Base-by-base conservation (phyloP, 2,329 filamentous ascomycete species). In the Endoconidiophora laricicola region DNA sequence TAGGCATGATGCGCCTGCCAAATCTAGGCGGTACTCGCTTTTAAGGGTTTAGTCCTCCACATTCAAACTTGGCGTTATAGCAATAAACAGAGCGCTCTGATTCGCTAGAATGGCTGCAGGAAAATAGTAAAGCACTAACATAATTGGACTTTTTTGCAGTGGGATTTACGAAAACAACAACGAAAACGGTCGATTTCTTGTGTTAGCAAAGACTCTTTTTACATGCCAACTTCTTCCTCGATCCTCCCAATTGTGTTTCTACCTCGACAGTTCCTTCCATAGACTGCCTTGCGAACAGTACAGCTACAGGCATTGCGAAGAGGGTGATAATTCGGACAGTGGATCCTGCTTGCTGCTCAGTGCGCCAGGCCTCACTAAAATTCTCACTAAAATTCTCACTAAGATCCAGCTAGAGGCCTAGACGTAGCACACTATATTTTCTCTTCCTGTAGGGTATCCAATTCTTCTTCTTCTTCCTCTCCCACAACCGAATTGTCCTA, bases 391-490 rank as follows among this genome's bases (percentile, higher is more conserved):
- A 49, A 26, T 39, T 20, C 23, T n/a, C 36, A 18, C 20, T 37
- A 23, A 14, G 37, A 22, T 9, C 6, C 16, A 7, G 9, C 29
- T 36, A 46, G 33, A 6, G 9, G 26, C 18, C 10, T 33, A 22
- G 29, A 33, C 29, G 12, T 33, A 33, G 29, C 12, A 5, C 3
- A 20, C 44, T 38, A 22, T 46, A 39, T 23, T 16, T 22, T 41
- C 9, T 10, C 23, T 14, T 18, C 18, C 16, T 46, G 36, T n/a
- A 36, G 44, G 44, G n/a, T 2, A 6, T 23, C 39, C 9, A 24
- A 6, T 39, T 48, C 37, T 50, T 40, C 44, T 37, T 52, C 23
- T 38, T 50, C 37, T 33, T 43, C 46, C 44, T 47, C 22, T 38
- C 47, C 26, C 12, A 9, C 41, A 39, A 20, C 40, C 42, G 44